Evolutionary conservation across 805 yeast genomes (phyloP), one percentile per base, ranked within the genome.

Genomic region (Nakazawaea wyomingensis): DNA sequence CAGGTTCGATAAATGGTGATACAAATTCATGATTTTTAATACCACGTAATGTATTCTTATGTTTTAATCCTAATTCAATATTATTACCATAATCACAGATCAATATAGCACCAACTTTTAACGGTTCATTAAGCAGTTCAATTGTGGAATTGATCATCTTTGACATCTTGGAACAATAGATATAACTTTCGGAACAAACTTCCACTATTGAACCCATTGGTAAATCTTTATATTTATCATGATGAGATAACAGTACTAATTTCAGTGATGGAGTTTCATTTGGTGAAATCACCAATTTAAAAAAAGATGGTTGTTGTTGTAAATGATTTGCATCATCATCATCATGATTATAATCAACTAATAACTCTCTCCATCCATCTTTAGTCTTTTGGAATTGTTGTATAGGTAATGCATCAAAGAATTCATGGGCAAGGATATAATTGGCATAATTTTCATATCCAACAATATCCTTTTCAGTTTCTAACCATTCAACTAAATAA

Each of bases 331-430:
- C 16, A 2, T 49, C 44, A 10, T 50, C 53, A 6, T 36, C 41
- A 8, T 37, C 48, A 62, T 26, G 64, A 62, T 45, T 64, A 46
- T 56, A 74, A 57, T 84, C 91, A 26, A 87, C 93, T 31, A 83
- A 51, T 19, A 76, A 67, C 55, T 87, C 96, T 50, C 90, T 66
- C 96, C 96, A 87, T 0, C 91, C 91, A 13, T 77, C 61, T 14
- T 68, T 66, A 0, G 82, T 78, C 48, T 71, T 73, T 41, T 72
- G 70, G 55, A 83, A 86, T 49, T 80, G 74, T 49, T 82, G 79
- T 19, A 87, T 79, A 0, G 96, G 95, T 44, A 87, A 64, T 0
- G 96, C 95, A 61, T 87, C 96, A 55, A 82, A 87, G 54, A 87
- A 87, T 59, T 87, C 96, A 56, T 87, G 96, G 0, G 95, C 93